phyloP scores from a whole-genome alignment of 2,329 filamentous ascomycete genomes.

The Fusarium nematophilum region DNA sequence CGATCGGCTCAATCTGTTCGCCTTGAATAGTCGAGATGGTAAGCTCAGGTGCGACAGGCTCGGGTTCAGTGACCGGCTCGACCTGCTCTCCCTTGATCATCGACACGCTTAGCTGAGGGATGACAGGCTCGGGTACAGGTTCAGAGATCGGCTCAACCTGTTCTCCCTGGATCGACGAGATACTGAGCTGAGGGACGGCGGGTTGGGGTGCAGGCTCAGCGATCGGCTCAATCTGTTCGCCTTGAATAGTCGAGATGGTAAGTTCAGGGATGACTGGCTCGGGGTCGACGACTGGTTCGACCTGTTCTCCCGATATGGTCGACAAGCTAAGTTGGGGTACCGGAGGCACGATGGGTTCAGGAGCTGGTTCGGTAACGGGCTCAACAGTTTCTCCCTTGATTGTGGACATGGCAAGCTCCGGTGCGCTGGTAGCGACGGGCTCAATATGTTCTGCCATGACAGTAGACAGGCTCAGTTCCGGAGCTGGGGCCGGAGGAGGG shows the following conservation, averaged over 20 bases:
- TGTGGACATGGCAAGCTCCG: slow-evolving; percentile 24
- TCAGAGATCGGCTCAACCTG: slow-evolving; percentile 41
- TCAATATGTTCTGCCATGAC: slow-evolving; percentile 40
- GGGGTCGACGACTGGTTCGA: neutral
- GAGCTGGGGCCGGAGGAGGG: slow-evolving; percentile 23
- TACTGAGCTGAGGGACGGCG: slow-evolving; percentile 23
- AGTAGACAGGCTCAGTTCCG: slow-evolving; percentile 34
- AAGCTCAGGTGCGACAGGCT: neutral
- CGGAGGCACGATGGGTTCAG: neutral
- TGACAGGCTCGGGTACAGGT: slow-evolving; percentile 6
- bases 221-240: slow-evolving; percentile 43
- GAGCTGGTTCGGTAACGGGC: slow-evolving; percentile 17
- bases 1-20: slow-evolving; percentile 33
- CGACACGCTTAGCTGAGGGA: slow-evolving; percentile 2
- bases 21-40: slow-evolving; percentile 12
- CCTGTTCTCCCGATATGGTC: slow-evolving; percentile 37
- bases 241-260: slow-evolving; percentile 36
- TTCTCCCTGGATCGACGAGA: slow-evolving; percentile 40
- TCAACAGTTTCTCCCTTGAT: slow-evolving; percentile 29
- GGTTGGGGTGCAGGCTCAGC: slow-evolving; percentile 14
- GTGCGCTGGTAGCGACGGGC: slow-evolving; percentile 16
- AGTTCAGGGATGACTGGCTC: slow-evolving; percentile 25
- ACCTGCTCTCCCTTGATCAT: slow-evolving; percentile 31
- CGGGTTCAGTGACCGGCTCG: slow-evolving; percentile 19
- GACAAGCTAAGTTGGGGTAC: slow-evolving; percentile 31